Evolutionary conservation across 768 basidiomycete genomes (phyloP), one percentile per base, ranked within the genome.

Genomic region (Tylopilus plumbeoviolaceoides): DNA sequence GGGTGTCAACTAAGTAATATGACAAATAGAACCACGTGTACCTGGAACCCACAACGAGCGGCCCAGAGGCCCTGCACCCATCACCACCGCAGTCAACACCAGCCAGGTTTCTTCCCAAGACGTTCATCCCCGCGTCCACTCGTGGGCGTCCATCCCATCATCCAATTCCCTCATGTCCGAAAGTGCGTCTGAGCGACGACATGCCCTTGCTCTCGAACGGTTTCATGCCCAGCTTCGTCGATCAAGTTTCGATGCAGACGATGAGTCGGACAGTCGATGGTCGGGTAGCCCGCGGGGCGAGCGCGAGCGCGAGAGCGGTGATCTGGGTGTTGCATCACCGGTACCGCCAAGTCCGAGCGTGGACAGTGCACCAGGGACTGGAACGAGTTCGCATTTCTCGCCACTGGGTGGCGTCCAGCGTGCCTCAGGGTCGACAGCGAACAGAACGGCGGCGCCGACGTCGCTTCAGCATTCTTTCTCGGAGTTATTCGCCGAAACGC

Each of bases 121-220:
- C 44, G 30, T 53, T 39, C 58, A 60, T 36, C 15, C 56, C 12
- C 62, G 63, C 35, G 38, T 54, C 27, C 65, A 64, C 31, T 46
- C 71, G 3, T 63, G 71, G 52, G 31, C 71, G 15, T 66, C 71
- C 30, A 56, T 69, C 17, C 67, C 70, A 7, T 63, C 69, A 9
- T 68, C 72, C 21, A 78, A 71, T 33, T 74, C 73, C 0, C 72
- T 75, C 41, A 70, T 75, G 38, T 69, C 72, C 1, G 78, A 80
- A 58, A 78, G 68, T 53, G 73, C 74, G 2, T 70, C 70, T 11
- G 78, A 78, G 48, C 68, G 72, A 43, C 69, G 75, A 27, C 65
- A 73, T 17, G 63, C 70, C 18, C 65, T 63, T 8, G 75, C 76
- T 18, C 63, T 73, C 30, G 66, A 70, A 7, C 72, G 73, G 15